These are phyloP conservation scores for Aspergillus transmontanensis DNA, from an alignment of 2,329 filamentous ascomycete species.

Conservation along the genomic window DNA sequence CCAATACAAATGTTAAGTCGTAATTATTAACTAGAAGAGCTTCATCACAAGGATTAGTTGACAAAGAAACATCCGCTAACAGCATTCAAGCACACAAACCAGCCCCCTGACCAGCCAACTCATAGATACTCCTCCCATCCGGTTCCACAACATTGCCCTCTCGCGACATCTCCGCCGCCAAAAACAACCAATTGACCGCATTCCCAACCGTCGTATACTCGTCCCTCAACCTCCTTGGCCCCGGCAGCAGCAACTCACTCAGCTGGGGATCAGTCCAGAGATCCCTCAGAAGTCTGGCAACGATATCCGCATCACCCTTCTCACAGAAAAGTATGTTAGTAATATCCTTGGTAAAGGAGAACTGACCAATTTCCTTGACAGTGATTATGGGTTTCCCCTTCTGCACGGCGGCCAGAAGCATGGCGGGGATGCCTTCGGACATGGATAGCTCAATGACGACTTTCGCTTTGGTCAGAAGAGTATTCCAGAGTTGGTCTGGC, in stretches of 20 bases:
- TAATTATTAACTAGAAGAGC: not conserved
- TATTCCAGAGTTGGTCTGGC: constrained; percentile 14
- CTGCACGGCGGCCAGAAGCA: constrained; percentile 7
- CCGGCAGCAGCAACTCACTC: not conserved
- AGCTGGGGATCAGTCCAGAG: not conserved
- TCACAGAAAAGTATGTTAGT: too few relatives aligned
- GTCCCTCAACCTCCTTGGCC: not conserved
- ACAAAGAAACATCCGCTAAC: not conserved
- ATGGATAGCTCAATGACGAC: constrained; percentile 8
- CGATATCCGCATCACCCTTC: too few relatives aligned
- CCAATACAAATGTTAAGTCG: not conserved
- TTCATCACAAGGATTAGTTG: not conserved
- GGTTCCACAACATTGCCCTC: not conserved
- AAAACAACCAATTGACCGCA: not conserved
- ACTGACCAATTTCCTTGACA: not conserved
- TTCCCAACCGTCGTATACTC: not conserved
- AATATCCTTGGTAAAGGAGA: too few relatives aligned
- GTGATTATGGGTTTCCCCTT: constrained; percentile 5
- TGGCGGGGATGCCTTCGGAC: constrained; percentile 10
- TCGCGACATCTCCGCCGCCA: not conserved
- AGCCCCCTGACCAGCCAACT: not conserved
- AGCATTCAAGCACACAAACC: not conserved
- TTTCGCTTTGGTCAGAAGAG: constrained; percentile 9
- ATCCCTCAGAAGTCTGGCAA: not conserved
- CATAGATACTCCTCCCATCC: not conserved